A percentile compares a stretch with the other conserved stretches of the same genome.
These are phyloP conservation scores for Glonium stellatum DNA, from an alignment of 495 filamentous ascomycete species.

Conservation along the genomic window DNA sequence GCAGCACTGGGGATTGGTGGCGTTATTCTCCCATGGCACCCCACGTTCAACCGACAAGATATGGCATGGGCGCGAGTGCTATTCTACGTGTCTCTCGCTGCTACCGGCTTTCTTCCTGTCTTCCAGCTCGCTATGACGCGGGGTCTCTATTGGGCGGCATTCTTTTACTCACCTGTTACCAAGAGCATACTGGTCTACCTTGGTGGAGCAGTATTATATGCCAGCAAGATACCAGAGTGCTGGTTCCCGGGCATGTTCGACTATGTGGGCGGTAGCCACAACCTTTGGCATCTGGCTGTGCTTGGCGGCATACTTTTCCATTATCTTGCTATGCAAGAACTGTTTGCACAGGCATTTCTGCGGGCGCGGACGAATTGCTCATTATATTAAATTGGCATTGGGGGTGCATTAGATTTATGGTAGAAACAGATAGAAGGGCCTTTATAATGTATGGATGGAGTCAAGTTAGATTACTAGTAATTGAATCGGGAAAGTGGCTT, in stretches of 20 bases:
- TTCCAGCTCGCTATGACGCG: slow-evolving; percentile 72
- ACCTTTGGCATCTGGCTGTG: slow-evolving; percentile 95
- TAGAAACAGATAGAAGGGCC: neutral
- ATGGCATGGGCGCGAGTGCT: slow-evolving; percentile 87
- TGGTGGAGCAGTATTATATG: slow-evolving; percentile 76
- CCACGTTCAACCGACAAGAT: slow-evolving; percentile 84
- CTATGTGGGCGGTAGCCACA: slow-evolving; percentile 89
- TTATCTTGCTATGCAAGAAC: slow-evolving; percentile 90
- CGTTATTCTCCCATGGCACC: slow-evolving; percentile 93
- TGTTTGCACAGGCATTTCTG: slow-evolving; percentile 79
- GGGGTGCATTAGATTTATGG: neutral
- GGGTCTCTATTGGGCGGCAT: slow-evolving; percentile 63
- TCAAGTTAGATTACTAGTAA: too few species aligned
- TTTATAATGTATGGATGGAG: too few species aligned
- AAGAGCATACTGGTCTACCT: slow-evolving; percentile 86
- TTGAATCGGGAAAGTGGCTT: too few species aligned
- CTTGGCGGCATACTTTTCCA: slow-evolving; percentile 95
- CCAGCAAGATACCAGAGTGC: slow-evolving; percentile 86
- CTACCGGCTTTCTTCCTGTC: slow-evolving; percentile 87
- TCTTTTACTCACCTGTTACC: slow-evolving; percentile 83
- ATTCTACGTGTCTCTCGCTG: slow-evolving; percentile 81
- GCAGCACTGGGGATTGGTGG: slow-evolving; percentile 76
- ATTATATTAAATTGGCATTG: slow-evolving; percentile 7
- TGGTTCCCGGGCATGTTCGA: slow-evolving; percentile 91
- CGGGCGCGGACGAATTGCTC: slow-evolving; percentile 56